These are phyloP conservation scores for Cryptococcus sp. DNA, from an alignment of 1,284 basidiomycete genomes.

Conservation along the genomic window DNA sequence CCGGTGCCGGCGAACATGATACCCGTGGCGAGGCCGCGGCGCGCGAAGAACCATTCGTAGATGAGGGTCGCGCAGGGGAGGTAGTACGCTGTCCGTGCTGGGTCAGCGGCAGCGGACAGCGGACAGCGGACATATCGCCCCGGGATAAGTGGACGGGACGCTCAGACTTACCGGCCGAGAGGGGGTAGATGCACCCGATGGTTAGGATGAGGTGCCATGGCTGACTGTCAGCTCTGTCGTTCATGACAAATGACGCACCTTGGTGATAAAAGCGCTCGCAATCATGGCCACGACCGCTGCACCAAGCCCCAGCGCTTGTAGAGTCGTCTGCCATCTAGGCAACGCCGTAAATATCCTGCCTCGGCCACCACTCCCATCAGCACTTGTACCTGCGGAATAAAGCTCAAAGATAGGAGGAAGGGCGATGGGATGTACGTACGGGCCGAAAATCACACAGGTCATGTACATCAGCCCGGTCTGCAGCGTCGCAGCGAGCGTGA, in stretches of 20 bases:
- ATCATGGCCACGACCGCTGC: slow-evolving; percentile 30
- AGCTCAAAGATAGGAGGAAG: not conserved
- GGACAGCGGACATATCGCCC: no score
- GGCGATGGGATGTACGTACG: slow-evolving; percentile 28
- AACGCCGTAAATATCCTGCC: slow-evolving; percentile 32
- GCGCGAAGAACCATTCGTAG: slow-evolving; percentile 46
- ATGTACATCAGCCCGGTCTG: slow-evolving; percentile 47
- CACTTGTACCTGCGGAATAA: not conserved
- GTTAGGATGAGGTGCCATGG: slow-evolving; percentile 47
- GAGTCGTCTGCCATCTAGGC: slow-evolving; percentile 26
- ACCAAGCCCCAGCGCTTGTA: slow-evolving; percentile 33
- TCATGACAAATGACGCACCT: slow-evolving; percentile 7
- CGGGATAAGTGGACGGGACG: no score
- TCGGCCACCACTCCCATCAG: not conserved
- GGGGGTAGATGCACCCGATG: slow-evolving; percentile 45
- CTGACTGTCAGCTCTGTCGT: slow-evolving; percentile 2
- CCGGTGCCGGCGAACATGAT: slow-evolving; percentile 48
- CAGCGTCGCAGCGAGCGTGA: slow-evolving; percentile 46
- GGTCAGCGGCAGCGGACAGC: no score
- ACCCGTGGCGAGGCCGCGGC: slow-evolving; percentile 44
- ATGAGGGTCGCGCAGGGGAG: slow-evolving; percentile 47
- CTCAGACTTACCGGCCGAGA: slow-evolving; percentile 34
- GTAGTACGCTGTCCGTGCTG: slow-evolving; percentile 29
- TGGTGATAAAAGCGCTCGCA: slow-evolving; percentile 39
- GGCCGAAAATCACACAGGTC: slow-evolving; percentile 34